phyloP scores from a whole-genome alignment of 208 protist species.

The Wallacemonas sp. region DNA sequence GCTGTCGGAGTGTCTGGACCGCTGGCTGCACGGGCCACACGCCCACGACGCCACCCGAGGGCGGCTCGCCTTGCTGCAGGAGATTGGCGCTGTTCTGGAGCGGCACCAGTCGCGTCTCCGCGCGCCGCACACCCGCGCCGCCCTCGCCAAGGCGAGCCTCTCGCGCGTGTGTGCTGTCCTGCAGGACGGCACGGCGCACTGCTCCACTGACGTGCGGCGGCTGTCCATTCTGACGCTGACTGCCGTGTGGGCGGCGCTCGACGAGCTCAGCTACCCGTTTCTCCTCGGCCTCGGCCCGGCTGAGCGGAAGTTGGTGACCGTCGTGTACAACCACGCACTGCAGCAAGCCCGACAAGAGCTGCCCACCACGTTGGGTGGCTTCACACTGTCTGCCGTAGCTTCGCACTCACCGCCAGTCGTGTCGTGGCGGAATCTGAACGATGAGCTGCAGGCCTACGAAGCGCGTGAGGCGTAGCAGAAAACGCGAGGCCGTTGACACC shows the following conservation, averaged over 20 bases:
- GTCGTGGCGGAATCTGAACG: not conserved
- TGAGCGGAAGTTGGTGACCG: constrained; percentile 60
- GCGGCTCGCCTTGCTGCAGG: constrained; percentile 56
- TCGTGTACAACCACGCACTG: constrained; percentile 42
- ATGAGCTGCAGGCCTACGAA: constrained; percentile 1
- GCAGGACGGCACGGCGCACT: constrained; percentile 39
- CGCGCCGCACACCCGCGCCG: not conserved
- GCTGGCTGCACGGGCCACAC: constrained; percentile 41
- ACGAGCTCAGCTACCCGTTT: constrained; percentile 37
- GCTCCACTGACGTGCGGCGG: constrained; percentile 43
- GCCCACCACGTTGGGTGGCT: not conserved
- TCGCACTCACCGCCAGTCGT: too few relatives aligned
- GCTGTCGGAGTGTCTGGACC: constrained; percentile 42
- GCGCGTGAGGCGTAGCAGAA: not conserved
- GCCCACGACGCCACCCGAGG: constrained; percentile 40
- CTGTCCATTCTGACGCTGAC: constrained; percentile 28
- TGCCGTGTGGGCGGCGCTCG: constrained; percentile 46
- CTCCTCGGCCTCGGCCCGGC: constrained; percentile 38
- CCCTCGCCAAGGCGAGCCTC: constrained; percentile 39
- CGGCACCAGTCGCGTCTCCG: constrained; percentile 5
- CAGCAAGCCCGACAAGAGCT: not conserved
- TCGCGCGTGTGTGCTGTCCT: constrained; percentile 37
- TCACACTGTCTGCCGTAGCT: not conserved
- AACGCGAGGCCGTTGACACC: too few relatives aligned
- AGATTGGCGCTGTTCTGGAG: constrained; percentile 48